Conservation (phyloP, 2,329 filamentous ascomycete genomes). For the Hypomyces perniciosus region DNA sequence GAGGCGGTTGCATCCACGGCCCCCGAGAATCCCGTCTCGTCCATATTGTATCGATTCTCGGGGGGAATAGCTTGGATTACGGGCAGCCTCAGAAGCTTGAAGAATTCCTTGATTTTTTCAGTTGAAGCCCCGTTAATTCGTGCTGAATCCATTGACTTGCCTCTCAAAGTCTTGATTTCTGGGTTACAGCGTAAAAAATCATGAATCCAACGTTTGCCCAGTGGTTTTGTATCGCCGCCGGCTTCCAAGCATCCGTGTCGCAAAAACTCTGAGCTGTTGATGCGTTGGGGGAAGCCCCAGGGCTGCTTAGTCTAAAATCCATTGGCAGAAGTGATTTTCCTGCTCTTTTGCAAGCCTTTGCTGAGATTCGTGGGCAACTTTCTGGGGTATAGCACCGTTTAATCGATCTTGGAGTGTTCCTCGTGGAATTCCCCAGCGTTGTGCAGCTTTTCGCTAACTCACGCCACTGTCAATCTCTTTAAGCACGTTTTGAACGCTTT, state of each 20-base stretch:
- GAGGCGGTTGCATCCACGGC: constrained; percentile 8
- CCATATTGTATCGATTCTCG: constrained; percentile 8
- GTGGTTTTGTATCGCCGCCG: no score
- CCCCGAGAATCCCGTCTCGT: constrained; percentile 12
- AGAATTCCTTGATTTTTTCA: constrained; percentile 7
- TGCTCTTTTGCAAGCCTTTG: no score
- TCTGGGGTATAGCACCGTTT: not conserved
- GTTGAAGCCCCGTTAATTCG: not conserved
- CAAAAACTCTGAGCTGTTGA: no score
- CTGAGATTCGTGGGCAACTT: not conserved
- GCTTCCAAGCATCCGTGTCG: no score
- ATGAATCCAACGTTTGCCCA: constrained; percentile 11
- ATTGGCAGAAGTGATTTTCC: no score
- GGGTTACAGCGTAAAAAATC: constrained; percentile 9
- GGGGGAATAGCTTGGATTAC: not conserved
- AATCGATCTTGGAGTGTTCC: not conserved
- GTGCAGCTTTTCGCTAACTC: constrained; percentile 1
- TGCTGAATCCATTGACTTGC: not conserved
- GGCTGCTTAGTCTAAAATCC: no score
- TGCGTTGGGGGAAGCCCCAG: no score
- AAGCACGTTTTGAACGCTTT: not conserved
- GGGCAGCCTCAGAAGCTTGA: not conserved
- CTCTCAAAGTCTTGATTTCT: constrained; percentile 4
- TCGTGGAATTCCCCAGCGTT: constrained; percentile 5
- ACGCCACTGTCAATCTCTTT: not conserved